Conservation (phyloP, 2,329 filamentous ascomycete genomes). For the Claviceps sp. region DNA sequence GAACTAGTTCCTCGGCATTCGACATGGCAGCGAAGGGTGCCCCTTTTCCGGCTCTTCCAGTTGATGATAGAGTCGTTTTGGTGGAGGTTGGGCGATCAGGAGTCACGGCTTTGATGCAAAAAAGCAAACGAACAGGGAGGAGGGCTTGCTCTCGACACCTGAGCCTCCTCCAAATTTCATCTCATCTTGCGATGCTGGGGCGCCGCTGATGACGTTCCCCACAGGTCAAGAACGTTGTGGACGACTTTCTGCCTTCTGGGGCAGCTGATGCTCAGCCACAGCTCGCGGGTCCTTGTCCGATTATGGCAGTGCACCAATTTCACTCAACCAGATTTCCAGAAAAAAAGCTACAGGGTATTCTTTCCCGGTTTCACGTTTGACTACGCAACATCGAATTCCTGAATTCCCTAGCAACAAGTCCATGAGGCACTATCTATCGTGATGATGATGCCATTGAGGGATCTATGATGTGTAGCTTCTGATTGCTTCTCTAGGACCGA, state of each 20-base stretch:
- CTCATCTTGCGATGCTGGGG: slow-evolving; percentile 1
- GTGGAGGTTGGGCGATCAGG: not conserved
- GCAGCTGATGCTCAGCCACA: not conserved
- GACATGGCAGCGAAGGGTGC: slow-evolving; percentile 22
- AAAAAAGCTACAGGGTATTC: slow-evolving; percentile 1
- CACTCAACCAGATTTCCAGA: not conserved
- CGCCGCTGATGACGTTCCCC: slow-evolving; percentile 25
- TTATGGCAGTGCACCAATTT: not conserved
- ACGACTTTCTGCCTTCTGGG: not conserved
- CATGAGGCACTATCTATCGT: not conserved
- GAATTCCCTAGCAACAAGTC: not conserved
- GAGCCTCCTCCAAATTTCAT: not conserved
- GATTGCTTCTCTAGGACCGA: not conserved
- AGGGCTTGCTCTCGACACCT: not conserved
- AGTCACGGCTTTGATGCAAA: not conserved
- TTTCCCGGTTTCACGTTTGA: no score
- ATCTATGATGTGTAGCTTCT: not conserved
- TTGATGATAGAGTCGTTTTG: not conserved
- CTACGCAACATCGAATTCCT: not conserved
- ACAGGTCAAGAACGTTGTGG: slow-evolving; percentile 10
- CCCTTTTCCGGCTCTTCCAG: not conserved
- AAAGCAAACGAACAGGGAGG: not conserved
- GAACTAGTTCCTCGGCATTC: slow-evolving; percentile 29
- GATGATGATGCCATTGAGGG: not conserved
- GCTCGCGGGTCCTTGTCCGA: not conserved